Conservation (phyloP, 2,329 filamentous ascomycete genomes). For the Aspergillus hortae region DNA sequence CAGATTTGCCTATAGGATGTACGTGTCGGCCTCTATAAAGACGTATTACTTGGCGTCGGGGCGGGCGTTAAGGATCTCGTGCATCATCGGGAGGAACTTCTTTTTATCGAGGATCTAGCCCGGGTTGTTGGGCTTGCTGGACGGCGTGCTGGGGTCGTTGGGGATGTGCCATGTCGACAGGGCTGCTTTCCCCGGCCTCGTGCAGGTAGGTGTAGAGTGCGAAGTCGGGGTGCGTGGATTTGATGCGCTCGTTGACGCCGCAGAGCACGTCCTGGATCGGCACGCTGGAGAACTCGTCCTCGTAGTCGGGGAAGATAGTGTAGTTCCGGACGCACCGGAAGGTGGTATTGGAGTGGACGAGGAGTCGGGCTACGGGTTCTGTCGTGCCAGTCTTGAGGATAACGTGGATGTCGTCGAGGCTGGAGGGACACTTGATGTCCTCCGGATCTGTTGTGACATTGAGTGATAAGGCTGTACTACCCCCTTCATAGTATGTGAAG, state of each 20-base stretch:
- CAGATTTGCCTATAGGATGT: slow-evolving; percentile 50
- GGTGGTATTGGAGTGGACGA: slow-evolving; percentile 25
- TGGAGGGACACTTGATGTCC: neutral
- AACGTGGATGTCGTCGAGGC: slow-evolving; percentile 21
- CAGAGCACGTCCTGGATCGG: slow-evolving; percentile 22
- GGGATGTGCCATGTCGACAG: slow-evolving; percentile 21
- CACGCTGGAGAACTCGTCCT: slow-evolving; percentile 24
- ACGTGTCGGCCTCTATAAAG: slow-evolving; percentile 56
- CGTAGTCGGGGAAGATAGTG: slow-evolving; percentile 27
- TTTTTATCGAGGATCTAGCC: slow-evolving; percentile 52
- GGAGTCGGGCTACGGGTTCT: slow-evolving; percentile 24
- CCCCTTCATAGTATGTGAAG: neutral
- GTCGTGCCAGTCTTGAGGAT: slow-evolving; percentile 29
- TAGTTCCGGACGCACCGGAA: slow-evolving; percentile 26
- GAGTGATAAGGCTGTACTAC: neutral
- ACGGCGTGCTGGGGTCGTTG: slow-evolving; percentile 28
- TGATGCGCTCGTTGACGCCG: slow-evolving; percentile 20
- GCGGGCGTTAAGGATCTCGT: slow-evolving; percentile 39
- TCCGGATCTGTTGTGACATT: neutral
- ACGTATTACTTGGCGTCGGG: slow-evolving; percentile 54
- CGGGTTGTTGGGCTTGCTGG: slow-evolving; percentile 37
- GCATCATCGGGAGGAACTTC: slow-evolving; percentile 55
- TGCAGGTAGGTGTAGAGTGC: slow-evolving; percentile 39
- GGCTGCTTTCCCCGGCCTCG: slow-evolving; percentile 33
- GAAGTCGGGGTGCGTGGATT: slow-evolving; percentile 11